phyloP scores from a whole-genome alignment of 306 rosid genomes.

The Quercus gilva region DNA sequence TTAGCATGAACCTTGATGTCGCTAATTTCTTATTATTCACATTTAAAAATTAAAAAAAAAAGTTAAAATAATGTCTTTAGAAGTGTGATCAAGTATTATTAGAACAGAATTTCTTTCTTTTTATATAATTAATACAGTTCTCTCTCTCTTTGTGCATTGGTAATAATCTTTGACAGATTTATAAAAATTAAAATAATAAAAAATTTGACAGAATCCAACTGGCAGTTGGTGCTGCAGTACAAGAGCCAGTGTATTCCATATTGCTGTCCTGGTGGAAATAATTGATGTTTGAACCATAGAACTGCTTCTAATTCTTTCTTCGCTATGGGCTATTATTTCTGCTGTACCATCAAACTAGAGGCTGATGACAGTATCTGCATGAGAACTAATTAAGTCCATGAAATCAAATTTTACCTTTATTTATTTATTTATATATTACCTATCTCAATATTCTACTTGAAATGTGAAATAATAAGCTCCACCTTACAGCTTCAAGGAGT shows the following conservation, averaged over 20 bases:
- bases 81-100: no score
- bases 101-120: no score
- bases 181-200: no score
- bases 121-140: no score
- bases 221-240: not conserved
- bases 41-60: no score
- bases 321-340: not conserved
- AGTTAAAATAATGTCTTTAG: no score
- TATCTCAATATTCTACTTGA: not conserved
- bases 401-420: not conserved
- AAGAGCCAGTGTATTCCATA: not conserved
- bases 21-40: no score
- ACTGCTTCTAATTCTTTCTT: not conserved
- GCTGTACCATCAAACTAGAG: not conserved
- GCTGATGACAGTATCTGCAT: not conserved
- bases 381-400: not conserved
- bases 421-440: not conserved
- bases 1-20: no score
- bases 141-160: not conserved
- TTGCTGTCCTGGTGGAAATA: not conserved
- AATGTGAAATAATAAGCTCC: conserved; percentile 5
- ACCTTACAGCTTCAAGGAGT: conserved; percentile 65
- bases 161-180: not conserved
- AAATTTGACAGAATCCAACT: not conserved
- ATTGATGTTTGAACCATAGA: not conserved